A percentile compares a stretch with the other conserved stretches of the same genome.
Conservation (phyloP, 345 rosid genomes). For the Pugionium dolabratum region DNA sequence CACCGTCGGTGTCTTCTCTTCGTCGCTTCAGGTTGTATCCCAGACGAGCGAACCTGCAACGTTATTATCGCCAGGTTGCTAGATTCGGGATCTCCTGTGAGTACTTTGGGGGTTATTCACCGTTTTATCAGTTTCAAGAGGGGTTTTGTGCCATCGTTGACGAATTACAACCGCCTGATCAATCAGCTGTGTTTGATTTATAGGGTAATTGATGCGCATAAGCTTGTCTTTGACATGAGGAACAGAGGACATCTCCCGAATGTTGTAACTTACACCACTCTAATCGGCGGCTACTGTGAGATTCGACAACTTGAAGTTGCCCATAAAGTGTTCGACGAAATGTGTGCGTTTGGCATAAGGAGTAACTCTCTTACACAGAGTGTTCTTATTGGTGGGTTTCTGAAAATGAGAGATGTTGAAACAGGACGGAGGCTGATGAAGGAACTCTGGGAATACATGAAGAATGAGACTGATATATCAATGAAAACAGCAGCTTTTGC, state of each 20-base stretch:
- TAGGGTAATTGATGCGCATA: conserved; percentile 53
- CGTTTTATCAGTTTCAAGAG: conserved; percentile 54
- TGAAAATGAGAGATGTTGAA: conserved; percentile 52
- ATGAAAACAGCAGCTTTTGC: conserved; percentile 67
- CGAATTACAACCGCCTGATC: conserved; percentile 73
- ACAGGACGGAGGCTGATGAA: conserved; percentile 47
- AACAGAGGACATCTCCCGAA: conserved; percentile 61
- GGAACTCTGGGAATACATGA: conserved; percentile 62
- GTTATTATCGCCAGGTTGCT: conserved; percentile 69
- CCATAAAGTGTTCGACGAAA: conserved; percentile 69
- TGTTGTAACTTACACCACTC: conserved; percentile 70
- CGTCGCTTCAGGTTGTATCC: conserved; percentile 51
- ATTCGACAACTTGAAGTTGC: conserved; percentile 50
- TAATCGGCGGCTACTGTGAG: conserved; percentile 57
- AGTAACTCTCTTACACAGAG: conserved; percentile 67
- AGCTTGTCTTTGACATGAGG: conserved; percentile 60
- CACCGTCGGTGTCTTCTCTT: conserved; percentile 53
- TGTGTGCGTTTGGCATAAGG: conserved; percentile 48
- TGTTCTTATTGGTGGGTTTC: conserved; percentile 59
- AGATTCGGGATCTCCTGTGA: conserved; percentile 52
- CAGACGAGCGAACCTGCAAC: conserved; percentile 76
- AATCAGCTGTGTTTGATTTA: conserved; percentile 56
- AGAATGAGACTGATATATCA: conserved; percentile 45
- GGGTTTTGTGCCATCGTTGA: conserved; percentile 66
- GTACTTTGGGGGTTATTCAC: conserved; percentile 46